Evolutionary conservation across 225 moss, liverwort and hornwort genomes (phyloP).

Genomic region (Lunularia cruciata): DNA sequence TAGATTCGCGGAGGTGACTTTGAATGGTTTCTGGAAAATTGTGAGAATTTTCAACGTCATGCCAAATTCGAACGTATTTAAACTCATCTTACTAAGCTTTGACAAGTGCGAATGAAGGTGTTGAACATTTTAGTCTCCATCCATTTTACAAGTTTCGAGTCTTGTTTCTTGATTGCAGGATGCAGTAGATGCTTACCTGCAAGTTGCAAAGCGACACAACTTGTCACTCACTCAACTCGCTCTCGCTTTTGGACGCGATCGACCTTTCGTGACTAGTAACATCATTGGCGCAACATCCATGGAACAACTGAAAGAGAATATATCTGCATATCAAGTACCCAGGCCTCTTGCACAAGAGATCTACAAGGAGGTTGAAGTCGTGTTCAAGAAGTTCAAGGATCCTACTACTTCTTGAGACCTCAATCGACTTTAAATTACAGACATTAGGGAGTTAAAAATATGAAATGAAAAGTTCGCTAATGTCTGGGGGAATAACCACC

Average conservation of each 20-base stretch:
- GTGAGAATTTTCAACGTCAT: too few relatives aligned
- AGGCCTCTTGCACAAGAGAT: conserved; percentile 69
- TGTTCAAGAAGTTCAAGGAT: conserved; percentile 59
- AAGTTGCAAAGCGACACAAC: conserved; percentile 62
- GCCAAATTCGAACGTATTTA: too few relatives aligned
- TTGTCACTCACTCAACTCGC: conserved; percentile 70
- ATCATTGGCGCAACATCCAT: conserved; percentile 82
- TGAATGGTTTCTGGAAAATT: too few relatives aligned
- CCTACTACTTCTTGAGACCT: conserved; percentile 48
- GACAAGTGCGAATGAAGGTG: too few relatives aligned
- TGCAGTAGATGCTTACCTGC: conserved; percentile 52
- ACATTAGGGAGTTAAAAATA: too few relatives aligned
- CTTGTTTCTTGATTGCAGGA: conserved; percentile 38
- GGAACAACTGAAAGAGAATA: conserved; percentile 81
- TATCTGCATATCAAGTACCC: conserved; percentile 55
- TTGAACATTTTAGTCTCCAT: too few relatives aligned
- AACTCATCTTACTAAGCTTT: too few relatives aligned
- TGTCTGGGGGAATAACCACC: too few relatives aligned
- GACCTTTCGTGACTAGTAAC: conserved; percentile 60
- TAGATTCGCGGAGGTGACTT: too few relatives aligned
- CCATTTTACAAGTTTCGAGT: background rate
- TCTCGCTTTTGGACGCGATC: conserved; percentile 67
- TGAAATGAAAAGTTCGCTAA: too few relatives aligned
- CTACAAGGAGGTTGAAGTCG: conserved; percentile 51
- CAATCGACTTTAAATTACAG: too few relatives aligned